Evolutionary conservation across 192 early-diverging fungal species (phyloP), one percentile per base, ranked within the genome.

Genomic region (Powellomyces hirtus): DNA sequence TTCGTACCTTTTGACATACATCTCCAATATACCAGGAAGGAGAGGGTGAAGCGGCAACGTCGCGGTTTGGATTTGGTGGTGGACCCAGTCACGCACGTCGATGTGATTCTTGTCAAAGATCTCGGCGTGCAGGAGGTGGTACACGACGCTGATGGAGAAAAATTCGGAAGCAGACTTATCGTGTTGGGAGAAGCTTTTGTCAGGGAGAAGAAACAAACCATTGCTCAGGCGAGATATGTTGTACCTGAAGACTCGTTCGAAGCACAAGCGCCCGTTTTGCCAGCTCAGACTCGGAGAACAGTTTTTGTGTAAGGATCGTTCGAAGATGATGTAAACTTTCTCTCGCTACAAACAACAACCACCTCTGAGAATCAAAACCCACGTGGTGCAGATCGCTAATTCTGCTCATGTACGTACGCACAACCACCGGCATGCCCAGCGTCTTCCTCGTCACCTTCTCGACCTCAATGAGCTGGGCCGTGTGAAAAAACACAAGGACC

Each of bases 1-100:
- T 8, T 11, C 40, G 40, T 56, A 60, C 59, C 59, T 60, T 20
- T 60, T 6, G 14, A 60, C 59, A 38, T 38, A 60, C 2, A 60
- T 33, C 38, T 60, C 59, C 59, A 60, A 8, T 24, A 60, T 60
- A 20, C 29, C 59, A 2, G 59, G 59, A 14, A 60, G 2, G 20
- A 60, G 59, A 14, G 59, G 59, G 20, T 60, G 59, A 6, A 60
- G 2, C 4, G 36, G 36, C 18, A 36, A 36, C 4, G 11, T 18
- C 3, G 36, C 59, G 36, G 20, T 29, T 37, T 60, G 11, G n/a
- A 36, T n/a, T 27, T 36, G 36, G 36, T 36, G 8, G 24, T 7
- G 13, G 4, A 60, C 29, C 59, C 59, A 60, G n/a, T 18, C 36
- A 34, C 36, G 36, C 16, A 60, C 38, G 24, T 60, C 59, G 36